Base-by-base conservation (phyloP, 2,329 filamentous ascomycete genomes). In the Zasmidium cellare region DNA sequence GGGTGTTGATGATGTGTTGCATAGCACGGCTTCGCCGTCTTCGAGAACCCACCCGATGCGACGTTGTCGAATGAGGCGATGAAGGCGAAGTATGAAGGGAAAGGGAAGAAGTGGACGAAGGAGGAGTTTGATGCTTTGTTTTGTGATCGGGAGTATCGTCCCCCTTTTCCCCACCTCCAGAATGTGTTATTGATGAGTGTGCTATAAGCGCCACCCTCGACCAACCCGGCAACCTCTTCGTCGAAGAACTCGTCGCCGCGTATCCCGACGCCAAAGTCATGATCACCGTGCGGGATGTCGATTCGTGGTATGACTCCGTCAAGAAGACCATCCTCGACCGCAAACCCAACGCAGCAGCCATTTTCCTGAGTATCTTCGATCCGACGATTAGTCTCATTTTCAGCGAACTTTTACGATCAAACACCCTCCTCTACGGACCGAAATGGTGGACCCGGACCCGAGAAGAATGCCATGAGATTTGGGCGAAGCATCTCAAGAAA, bases 31-130 rank as follows among this genome's bases (percentile, higher is more conserved):
- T 53, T 54, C 51, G 16, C 41, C 9, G 51, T 54, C 23, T 54
- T 54, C 19, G 51, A 54, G 28, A 54, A 54, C 20, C 52, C 45
- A 14, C 52, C 45, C 2, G 45, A 54, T 31, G 52, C 51, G 12
- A 20, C 44, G 12, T 19, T 48, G 14, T 35, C 20, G n/a, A 28
- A 31, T 18, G 41, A 25, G 19, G 51, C 51, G 19, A 28, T 54
- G 41, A 16, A 12, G 18, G 51, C 51, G 14, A 54, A 54, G 28
- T 54, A 46, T 25, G 51, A 54, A 46, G 22, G 23, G 3, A 7
- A 35, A 18, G 41, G 41, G 7, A 25, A 31, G n/a, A 25, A 31
- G n/a, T 54, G 51, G 51, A 47, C 41, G 12, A 54, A 47, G 25
- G 25, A 46, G 22, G 51, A 54, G 16, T 54, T 46, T 16, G 51